Percentiles rank a stretch among this genome's conserved stretches.
Evolutionary conservation across 768 basidiomycete species (phyloP).

Genomic region (Sporobolomyces phaffii): DNA sequence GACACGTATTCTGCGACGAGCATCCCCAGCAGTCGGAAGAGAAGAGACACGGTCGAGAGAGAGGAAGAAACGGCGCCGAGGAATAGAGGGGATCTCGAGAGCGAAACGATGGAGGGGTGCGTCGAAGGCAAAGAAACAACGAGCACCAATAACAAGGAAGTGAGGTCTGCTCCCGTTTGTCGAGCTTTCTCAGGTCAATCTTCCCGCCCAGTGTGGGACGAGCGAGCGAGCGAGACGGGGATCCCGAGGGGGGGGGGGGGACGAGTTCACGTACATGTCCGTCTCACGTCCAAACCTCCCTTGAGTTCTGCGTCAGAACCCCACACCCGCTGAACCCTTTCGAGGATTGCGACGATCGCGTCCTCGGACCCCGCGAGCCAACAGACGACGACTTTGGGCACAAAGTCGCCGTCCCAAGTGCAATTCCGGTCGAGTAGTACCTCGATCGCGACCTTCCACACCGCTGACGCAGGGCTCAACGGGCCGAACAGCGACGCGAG

Average conservation of each 20-base stretch:
- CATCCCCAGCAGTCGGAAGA: constrained; percentile 85
- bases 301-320: constrained; percentile 68
- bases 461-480: constrained; percentile 47
- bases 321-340: constrained; percentile 59
- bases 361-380: constrained; percentile 58
- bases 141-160: constrained; percentile 62
- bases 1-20: constrained; percentile 68
- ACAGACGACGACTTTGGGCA: constrained; percentile 58
- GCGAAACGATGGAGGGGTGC: constrained; percentile 48
- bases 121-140: constrained; percentile 58
- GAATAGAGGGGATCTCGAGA: constrained; percentile 51
- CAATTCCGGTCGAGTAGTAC: constrained; percentile 52
- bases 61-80: constrained; percentile 66
- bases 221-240: too few relatives aligned
- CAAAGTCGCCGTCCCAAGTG: constrained; percentile 58
- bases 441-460: constrained; percentile 53
- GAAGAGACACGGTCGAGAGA: constrained; percentile 66
- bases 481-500: constrained; percentile 57
- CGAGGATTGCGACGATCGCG: constrained; percentile 46
- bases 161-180: constrained; percentile 56
- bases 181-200: too few relatives aligned
- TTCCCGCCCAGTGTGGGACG: too few relatives aligned
- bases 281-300: constrained; percentile 70
- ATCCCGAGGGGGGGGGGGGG: too few relatives aligned
- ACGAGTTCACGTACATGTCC: constrained; percentile 47